These are phyloP conservation scores for Globisporangium paddicum DNA, from an alignment of 352 stramenopile species.

Conservation along the genomic window DNA sequence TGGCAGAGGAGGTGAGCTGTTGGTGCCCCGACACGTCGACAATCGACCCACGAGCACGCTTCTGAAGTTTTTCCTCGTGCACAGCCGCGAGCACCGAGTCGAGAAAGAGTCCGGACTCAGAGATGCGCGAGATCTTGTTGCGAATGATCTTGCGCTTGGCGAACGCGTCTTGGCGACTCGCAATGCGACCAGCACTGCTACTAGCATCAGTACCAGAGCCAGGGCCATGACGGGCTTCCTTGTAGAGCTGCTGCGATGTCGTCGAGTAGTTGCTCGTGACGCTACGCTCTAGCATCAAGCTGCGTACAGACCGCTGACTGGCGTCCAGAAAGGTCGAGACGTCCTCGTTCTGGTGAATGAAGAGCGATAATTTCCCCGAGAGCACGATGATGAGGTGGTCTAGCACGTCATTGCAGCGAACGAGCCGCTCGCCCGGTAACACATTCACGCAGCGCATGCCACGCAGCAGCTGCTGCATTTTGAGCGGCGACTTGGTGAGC, in stretches of 20 bases:
- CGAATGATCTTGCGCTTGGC: conserved; percentile 13
- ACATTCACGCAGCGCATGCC: conserved; percentile 25
- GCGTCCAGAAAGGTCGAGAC: conserved; percentile 34
- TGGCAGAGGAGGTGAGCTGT: neutral
- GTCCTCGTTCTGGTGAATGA: conserved; percentile 36
- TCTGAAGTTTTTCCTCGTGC: conserved; percentile 20
- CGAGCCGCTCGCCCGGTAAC: conserved; percentile 32
- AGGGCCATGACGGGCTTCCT: neutral
- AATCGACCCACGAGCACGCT: neutral
- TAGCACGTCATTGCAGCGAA: conserved; percentile 33
- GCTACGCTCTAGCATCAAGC: conserved; percentile 44
- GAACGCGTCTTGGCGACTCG: conserved; percentile 2
- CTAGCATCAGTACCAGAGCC: neutral
- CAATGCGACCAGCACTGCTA: neutral
- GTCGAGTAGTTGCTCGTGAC: conserved; percentile 71
- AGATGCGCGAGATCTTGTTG: conserved; percentile 10
- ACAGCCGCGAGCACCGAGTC: conserved; percentile 50
- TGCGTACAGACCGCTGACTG: conserved; percentile 52
- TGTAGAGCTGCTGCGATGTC: conserved; percentile 54
- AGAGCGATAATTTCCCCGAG: conserved; percentile 32
- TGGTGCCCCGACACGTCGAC: neutral
- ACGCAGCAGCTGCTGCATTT: conserved; percentile 35
- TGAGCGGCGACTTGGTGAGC: conserved; percentile 21
- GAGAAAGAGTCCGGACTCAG: conserved; percentile 24
- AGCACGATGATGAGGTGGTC: conserved; percentile 48